Conservation (phyloP, 768 basidiomycete species). For the Boletus coccyginus region DNA sequence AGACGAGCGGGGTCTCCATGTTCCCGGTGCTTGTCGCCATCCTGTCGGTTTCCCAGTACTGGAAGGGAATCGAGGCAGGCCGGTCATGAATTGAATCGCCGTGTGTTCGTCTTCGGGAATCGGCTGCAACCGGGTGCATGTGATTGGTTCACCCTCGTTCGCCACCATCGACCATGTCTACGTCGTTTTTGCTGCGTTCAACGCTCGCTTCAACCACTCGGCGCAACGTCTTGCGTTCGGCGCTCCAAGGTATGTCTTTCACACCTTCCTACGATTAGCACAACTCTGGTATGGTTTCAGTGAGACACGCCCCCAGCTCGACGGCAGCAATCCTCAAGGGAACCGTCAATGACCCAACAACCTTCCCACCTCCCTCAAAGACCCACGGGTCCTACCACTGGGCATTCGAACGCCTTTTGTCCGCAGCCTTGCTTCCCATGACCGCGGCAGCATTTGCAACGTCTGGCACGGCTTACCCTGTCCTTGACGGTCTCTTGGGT, state of each 20-base stretch:
- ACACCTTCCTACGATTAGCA: not conserved
- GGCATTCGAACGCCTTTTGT: conserved; percentile 91
- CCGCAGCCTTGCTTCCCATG: conserved; percentile 84
- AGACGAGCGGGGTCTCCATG: too few relatives aligned
- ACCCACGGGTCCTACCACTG: conserved; percentile 88
- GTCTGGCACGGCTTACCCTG: conserved; percentile 70
- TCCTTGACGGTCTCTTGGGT: conserved; percentile 87
- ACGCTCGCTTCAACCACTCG: conserved; percentile 37
- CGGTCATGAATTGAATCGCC: too few relatives aligned
- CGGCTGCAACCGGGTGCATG: conserved; percentile 13
- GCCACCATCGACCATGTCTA: conserved; percentile 42
- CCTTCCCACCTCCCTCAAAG: conserved; percentile 80
- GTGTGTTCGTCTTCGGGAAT: too few relatives aligned
- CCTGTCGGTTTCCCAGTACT: too few relatives aligned
- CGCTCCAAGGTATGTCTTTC: conserved; percentile 38
- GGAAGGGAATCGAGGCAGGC: too few relatives aligned
- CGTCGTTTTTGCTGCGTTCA: conserved; percentile 48
- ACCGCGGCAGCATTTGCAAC: conserved; percentile 85
- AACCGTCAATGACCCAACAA: conserved; percentile 92
- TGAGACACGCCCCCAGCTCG: conserved; percentile 38
- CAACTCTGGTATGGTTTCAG: conserved; percentile 23
- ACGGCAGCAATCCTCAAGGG: conserved; percentile 78
- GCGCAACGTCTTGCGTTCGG: conserved; percentile 39
- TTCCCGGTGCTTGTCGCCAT: too few relatives aligned
- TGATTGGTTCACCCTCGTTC: conserved; percentile 21